Conservation (phyloP, 108 stramenopile genomes). For the Pseudonitzschia pungens region DNA sequence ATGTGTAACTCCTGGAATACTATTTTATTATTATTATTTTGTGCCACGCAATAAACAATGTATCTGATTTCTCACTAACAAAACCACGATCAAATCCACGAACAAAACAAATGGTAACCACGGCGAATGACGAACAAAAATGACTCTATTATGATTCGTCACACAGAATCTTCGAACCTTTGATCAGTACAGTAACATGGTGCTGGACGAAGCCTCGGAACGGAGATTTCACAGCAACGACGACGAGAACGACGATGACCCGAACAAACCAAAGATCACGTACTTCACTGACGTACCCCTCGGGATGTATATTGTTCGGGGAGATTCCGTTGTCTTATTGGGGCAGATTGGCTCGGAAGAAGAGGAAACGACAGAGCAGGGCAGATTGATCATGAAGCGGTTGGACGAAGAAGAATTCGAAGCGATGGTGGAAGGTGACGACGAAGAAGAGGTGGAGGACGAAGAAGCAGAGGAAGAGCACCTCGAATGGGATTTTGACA, state of each 20-base stretch:
- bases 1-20: not conserved
- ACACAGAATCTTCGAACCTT: conserved; percentile 70
- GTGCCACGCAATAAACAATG: not conserved
- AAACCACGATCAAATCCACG: not conserved
- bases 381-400: conserved; percentile 34
- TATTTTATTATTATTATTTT: not conserved
- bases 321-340: conserved; percentile 89
- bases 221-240: conserved; percentile 59
- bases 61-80: not conserved
- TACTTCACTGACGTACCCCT: conserved; percentile 85
- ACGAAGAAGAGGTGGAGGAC: conserved; percentile 29
- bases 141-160: not conserved
- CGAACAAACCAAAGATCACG: conserved; percentile 9
- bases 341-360: conserved; percentile 67
- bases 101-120: not conserved
- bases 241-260: conserved; percentile 5
- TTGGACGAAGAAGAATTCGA: conserved; percentile 61
- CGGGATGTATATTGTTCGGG: conserved; percentile 87
- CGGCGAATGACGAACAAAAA: not conserved
- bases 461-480: conserved; percentile 4
- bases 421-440: conserved; percentile 32
- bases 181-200: conserved; percentile 95
- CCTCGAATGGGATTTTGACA: conserved; percentile 85
- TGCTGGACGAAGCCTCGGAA: conserved; percentile 91
- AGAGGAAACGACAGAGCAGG: conserved; percentile 20